phyloP scores from a whole-genome alignment of 2,329 filamentous ascomycete genomes.

The Nemania diffusa region DNA sequence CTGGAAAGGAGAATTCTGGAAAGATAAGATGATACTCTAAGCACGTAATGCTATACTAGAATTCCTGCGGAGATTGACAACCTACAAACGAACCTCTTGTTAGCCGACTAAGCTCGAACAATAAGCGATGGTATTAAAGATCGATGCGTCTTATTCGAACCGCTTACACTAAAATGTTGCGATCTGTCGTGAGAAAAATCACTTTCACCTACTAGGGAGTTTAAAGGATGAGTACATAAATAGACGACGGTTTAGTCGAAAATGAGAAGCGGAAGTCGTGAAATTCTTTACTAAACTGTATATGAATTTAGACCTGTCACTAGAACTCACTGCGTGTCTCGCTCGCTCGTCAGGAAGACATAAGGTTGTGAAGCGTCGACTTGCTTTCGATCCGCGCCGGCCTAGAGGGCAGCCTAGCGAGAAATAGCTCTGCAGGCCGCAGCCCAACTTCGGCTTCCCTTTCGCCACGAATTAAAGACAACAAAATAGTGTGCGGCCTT shows the following conservation, averaged over 20 bases:
- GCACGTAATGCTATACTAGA: neutral
- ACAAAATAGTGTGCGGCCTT: too few relatives aligned
- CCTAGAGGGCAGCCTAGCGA: too few relatives aligned
- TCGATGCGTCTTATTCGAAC: neutral
- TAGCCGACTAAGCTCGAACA: too few relatives aligned
- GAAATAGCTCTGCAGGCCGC: too few relatives aligned
- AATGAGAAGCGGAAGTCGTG: neutral
- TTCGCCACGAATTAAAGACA: too few relatives aligned
- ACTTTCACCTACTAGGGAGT: neutral
- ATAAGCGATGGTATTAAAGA: neutral
- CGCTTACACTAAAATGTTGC: neutral
- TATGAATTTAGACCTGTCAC: too few relatives aligned
- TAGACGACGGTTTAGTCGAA: neutral
- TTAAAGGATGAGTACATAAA: neutral
- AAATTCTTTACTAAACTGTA: neutral
- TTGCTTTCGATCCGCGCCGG: neutral
- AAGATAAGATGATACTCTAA: neutral
- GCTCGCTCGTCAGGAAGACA: neutral
- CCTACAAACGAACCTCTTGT: neutral
- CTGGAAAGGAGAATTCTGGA: too few relatives aligned
- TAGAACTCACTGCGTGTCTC: too few relatives aligned
- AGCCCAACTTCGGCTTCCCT: too few relatives aligned
- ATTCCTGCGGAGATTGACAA: neutral
- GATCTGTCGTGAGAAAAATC: neutral
- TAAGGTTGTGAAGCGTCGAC: neutral